These are phyloP conservation scores for Sporothrix mexicana DNA, from an alignment of 2,329 filamentous ascomycete genomes.

Conservation along the genomic window DNA sequence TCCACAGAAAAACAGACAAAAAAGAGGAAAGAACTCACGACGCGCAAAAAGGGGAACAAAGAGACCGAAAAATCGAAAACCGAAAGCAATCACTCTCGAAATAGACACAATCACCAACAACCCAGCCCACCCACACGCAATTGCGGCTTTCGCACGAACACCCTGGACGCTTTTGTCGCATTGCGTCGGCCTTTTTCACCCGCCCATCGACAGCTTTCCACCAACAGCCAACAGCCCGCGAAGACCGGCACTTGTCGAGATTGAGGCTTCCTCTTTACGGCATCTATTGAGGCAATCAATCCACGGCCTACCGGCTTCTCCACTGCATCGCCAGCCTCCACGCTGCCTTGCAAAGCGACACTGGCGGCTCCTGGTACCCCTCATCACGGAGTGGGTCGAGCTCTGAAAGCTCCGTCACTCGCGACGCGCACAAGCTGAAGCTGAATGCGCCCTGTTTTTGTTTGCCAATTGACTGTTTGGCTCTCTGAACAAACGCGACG, in stretches of 20 bases:
- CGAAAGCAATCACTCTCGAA: not conserved
- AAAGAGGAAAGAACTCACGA: conserved; percentile 5
- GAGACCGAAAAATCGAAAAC: not conserved
- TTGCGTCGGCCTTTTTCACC: conserved; percentile 8
- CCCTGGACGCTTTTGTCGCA: conserved; percentile 6
- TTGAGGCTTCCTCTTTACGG: not conserved
- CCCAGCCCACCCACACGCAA: not conserved
- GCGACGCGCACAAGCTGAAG: conserved; percentile 5
- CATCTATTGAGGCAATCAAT: not conserved
- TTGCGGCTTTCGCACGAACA: not conserved
- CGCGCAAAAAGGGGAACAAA: conserved; percentile 6
- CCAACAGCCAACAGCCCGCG: not conserved
- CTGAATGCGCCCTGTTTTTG: not conserved
- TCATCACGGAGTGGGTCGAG: conserved; percentile 33
- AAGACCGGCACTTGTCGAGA: not conserved
- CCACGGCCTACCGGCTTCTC: not conserved
- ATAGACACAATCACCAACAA: not conserved
- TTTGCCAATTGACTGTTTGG: not conserved
- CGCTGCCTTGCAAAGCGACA: conserved; percentile 26
- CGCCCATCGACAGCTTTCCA: not conserved
- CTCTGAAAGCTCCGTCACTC: conserved; percentile 28
- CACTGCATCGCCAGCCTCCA: not conserved
- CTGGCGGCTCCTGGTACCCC: conserved; percentile 26
- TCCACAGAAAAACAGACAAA: conserved; percentile 14
- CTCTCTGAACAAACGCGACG: not conserved